These are phyloP conservation scores for Erodium maritimum DNA, from an alignment of 345 rosid species.

Conservation along the genomic window DNA sequence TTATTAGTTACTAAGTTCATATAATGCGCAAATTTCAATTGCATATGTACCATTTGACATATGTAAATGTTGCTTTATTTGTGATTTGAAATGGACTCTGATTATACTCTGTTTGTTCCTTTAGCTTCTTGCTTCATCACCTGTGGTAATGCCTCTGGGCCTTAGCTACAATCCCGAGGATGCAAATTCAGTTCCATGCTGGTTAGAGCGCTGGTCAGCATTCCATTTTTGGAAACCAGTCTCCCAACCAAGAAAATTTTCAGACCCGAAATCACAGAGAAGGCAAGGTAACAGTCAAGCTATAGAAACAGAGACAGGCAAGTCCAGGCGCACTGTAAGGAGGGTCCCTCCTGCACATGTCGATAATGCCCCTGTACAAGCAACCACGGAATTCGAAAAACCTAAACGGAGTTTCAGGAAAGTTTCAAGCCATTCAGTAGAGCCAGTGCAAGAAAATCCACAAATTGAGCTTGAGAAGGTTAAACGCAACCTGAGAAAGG, in stretches of 20 bases:
- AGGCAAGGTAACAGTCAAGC: slow-evolving; percentile 36
- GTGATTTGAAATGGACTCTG: slow-evolving; percentile 4
- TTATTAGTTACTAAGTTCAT: not conserved
- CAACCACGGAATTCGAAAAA: slow-evolving; percentile 52
- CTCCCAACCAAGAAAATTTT: slow-evolving; percentile 43
- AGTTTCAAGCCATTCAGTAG: slow-evolving; percentile 43
- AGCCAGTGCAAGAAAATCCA: slow-evolving; percentile 53
- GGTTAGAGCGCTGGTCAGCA: slow-evolving; percentile 80
- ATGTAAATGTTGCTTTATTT: not conserved
- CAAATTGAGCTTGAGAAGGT: slow-evolving; percentile 85
- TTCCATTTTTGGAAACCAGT: slow-evolving; percentile 65
- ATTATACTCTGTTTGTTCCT: slow-evolving; percentile 19
- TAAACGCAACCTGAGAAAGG: slow-evolving; percentile 80
- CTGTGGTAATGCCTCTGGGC: slow-evolving; percentile 44
- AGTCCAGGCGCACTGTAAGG: slow-evolving; percentile 51
- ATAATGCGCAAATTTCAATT: not conserved
- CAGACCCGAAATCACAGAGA: slow-evolving; percentile 33
- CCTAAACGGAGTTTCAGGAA: slow-evolving; percentile 58
- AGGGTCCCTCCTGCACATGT: slow-evolving; percentile 46
- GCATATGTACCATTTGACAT: not conserved
- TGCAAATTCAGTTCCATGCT: slow-evolving; percentile 53
- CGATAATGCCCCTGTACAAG: slow-evolving; percentile 27
- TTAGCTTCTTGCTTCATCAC: slow-evolving; percentile 73
- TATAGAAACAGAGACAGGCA: slow-evolving; percentile 44
- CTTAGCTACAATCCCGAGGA: slow-evolving; percentile 38